Conservation (phyloP, 1,284 basidiomycete genomes). For the Cutaneotrichosporon sp. region DNA sequence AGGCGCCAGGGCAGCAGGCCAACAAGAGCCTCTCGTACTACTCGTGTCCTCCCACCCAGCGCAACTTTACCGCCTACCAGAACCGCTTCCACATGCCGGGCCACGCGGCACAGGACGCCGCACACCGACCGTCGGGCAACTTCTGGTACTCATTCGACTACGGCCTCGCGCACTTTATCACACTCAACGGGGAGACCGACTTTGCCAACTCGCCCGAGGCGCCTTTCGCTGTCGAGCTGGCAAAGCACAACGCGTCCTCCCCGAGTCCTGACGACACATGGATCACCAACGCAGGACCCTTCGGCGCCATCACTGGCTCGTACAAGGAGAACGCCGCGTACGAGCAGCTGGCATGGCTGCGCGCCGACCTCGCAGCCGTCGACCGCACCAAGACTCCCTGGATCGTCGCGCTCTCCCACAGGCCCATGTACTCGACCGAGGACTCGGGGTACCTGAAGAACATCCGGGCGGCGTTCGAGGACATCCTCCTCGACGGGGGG, state of each 20-base stretch:
- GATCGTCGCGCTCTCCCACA: conserved; percentile 47
- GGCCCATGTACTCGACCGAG: conserved; percentile 39
- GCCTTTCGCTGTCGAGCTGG: conserved; percentile 31
- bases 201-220: conserved; percentile 29
- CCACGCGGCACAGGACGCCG: conserved; percentile 16
- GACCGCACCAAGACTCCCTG: conserved; percentile 51
- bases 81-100: conserved; percentile 43
- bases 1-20: conserved; percentile 8
- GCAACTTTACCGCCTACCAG: conserved; percentile 36
- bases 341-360: conserved; percentile 35
- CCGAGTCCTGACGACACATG: conserved; percentile 7
- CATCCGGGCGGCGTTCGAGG: conserved; percentile 48
- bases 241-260: conserved; percentile 12
- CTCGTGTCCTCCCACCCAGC: conserved; percentile 29
- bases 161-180: conserved; percentile 33
- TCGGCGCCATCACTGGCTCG: conserved; percentile 23
- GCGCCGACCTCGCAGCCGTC: conserved; percentile 40
- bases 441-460: conserved; percentile 32
- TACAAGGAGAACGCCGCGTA: conserved; percentile 29
- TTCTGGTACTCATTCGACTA: conserved; percentile 42
- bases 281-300: conserved; percentile 18
- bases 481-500: conserved; percentile 44
- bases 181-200: conserved; percentile 32
- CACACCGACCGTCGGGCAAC: conserved; percentile 19
- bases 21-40: conserved; percentile 29